These are phyloP conservation scores for Umbellularia californica DNA, from an alignment of 164 flowering plant genomes.

Conservation along the genomic window DNA sequence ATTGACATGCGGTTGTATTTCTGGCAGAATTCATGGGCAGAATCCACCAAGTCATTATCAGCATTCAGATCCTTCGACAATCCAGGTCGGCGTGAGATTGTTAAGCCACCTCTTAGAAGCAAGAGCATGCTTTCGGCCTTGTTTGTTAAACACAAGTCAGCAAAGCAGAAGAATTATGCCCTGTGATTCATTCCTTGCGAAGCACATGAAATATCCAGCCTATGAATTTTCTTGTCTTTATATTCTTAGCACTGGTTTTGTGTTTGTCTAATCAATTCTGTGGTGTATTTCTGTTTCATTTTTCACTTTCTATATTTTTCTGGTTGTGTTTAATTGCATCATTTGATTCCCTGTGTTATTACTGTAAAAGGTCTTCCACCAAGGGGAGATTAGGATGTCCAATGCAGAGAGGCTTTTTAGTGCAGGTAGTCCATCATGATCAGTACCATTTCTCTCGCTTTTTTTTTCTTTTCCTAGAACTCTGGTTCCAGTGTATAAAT, in stretches of 20 bases:
- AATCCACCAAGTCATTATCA: slow-evolving; percentile 34
- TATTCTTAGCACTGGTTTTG: background rate
- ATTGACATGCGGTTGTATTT: background rate
- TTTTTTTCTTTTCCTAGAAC: too few relatives aligned
- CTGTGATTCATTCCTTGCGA: slow-evolving; percentile 18
- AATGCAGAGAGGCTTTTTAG: too few relatives aligned
- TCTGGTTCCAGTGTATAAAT: too few relatives aligned
- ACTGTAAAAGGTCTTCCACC: background rate
- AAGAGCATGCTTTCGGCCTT: slow-evolving; percentile 69
- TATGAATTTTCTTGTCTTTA: background rate
- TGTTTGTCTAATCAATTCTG: background rate
- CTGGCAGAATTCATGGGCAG: slow-evolving; percentile 47
- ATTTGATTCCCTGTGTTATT: background rate
- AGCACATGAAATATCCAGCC: background rate
- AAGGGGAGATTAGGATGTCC: too few relatives aligned
- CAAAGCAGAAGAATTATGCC: slow-evolving; percentile 37
- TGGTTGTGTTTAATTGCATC: background rate
- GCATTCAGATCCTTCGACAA: slow-evolving; percentile 54
- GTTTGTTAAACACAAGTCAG: slow-evolving; percentile 55
- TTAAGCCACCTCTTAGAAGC: slow-evolving; percentile 57
- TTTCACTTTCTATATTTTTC: background rate
- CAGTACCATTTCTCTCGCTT: too few relatives aligned
- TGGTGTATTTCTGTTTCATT: background rate
- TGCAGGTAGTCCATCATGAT: too few relatives aligned
- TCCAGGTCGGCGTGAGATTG: slow-evolving; percentile 30